Evolutionary conservation across 306 rosid species (phyloP), one percentile per base, ranked within the genome.

Genomic region (Parietaria judaica): DNA sequence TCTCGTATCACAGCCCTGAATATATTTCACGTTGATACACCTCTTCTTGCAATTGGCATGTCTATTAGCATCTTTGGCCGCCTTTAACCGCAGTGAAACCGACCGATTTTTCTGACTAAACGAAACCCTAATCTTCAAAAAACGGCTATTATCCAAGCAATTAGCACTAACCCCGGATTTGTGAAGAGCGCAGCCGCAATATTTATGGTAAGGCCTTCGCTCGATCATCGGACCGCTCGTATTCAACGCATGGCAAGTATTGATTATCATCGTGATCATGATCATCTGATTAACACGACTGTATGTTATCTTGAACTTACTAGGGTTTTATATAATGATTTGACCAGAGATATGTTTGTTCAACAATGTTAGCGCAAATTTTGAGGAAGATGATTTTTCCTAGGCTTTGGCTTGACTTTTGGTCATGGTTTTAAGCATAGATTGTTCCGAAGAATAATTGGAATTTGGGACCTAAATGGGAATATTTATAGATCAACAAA

Each of bases 121-220:
- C 0, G 83, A 72, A 43, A 83, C 45, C 51, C 23, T 60, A 54
- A 63, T 75, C 14, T 61, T 16, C 14, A 34, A 13, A 61, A 23
- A 54, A 63, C 53, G 38, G 57, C 51, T 23, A 9, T 4, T 4
- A 44, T 41, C 16, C 14, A 17, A 36, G 43, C n/a, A 54, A 8
- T 14, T 11, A 36, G 38, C 31, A 46, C 60, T n/a, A n/a, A 23
- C 9, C 5, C 56, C 55, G 12, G 14, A n/a, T 43, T 66, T 65
- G 58, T 68, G 66, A 11, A 68, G 70, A 0, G 61, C 73, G 44
- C 78, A 74, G 11, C 57, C 16, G 58, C 78, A 74, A 57, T 67
- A 56, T 16, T 58, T 46, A 43, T 74, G 95, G 78, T 87, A 84
- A 16, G 95, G 89, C 66, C 91, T 83, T 38, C 86, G 16, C 16